phyloP scores from a whole-genome alignment of 2,329 filamentous ascomycete species.

The Gnomoniopsis smithogilvyi region DNA sequence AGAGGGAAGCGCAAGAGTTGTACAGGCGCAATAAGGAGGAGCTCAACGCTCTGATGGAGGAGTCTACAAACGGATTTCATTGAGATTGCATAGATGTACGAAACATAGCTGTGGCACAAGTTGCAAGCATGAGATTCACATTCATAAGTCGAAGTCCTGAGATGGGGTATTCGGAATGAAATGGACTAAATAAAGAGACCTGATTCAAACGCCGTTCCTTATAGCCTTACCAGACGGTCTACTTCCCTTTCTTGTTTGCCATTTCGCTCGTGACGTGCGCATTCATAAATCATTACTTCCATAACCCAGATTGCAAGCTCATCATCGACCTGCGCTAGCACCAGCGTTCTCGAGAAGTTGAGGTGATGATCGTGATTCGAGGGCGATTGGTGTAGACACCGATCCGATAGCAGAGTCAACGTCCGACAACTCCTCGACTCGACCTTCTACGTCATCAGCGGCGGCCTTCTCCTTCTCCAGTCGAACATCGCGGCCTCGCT shows the following conservation, averaged over 20 bases:
- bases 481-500: slow-evolving; percentile 82
- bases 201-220: neutral
- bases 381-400: neutral
- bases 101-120: neutral
- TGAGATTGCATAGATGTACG: slow-evolving; percentile 21
- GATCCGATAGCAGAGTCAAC: slow-evolving; percentile 7
- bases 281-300: neutral
- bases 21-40: slow-evolving; percentile 78
- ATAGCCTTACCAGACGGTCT: neutral
- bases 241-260: neutral
- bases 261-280: neutral
- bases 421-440: slow-evolving; percentile 49
- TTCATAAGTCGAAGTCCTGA: neutral
- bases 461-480: slow-evolving; percentile 56
- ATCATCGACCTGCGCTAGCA: neutral
- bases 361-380: slow-evolving; percentile 12
- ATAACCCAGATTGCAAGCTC: neutral
- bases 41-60: slow-evolving; percentile 56
- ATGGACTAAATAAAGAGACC: neutral
- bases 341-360: slow-evolving; percentile 6
- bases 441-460: slow-evolving; percentile 20
- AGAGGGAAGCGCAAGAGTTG: slow-evolving; percentile 86
- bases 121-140: neutral
- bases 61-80: slow-evolving; percentile 35
- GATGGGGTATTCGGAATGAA: neutral